phyloP scores from a whole-genome alignment of 768 basidiomycete genomes.

The Clitopilus passeckerianus region DNA sequence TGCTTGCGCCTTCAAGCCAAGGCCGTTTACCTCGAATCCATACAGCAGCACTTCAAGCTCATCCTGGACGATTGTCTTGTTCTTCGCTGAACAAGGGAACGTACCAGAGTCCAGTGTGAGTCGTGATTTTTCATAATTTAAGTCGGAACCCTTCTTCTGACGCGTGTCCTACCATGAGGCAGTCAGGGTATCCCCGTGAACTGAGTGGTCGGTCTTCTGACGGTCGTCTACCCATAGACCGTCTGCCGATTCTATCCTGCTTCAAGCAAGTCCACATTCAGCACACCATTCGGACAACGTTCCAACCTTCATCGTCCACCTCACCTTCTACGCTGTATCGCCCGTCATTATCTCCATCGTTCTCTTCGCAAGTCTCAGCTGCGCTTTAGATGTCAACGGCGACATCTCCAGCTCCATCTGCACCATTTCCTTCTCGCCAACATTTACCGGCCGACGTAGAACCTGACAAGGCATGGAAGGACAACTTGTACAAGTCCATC shows the following conservation, averaged over 20 bases:
- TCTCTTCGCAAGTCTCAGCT: background rate
- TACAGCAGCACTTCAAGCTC: constrained; percentile 2
- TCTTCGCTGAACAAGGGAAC: constrained; percentile 7
- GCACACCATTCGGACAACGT: constrained; percentile 3
- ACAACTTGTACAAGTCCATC: constrained; percentile 38
- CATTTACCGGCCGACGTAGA: constrained; percentile 33
- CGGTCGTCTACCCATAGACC: constrained; percentile 13
- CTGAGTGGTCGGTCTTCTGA: constrained; percentile 14
- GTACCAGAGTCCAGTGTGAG: constrained; percentile 17
- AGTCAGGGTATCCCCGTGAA: constrained; percentile 38
- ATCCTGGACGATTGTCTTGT: constrained; percentile 6
- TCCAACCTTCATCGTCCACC: constrained; percentile 3
- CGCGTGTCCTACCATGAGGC: constrained; percentile 58
- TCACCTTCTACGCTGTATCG: constrained; percentile 7
- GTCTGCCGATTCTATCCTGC: constrained; percentile 16
- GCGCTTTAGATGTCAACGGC: constrained; percentile 30
- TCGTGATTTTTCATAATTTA: constrained; percentile 9
- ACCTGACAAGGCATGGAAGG: constrained; percentile 55
- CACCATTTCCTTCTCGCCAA: constrained; percentile 13
- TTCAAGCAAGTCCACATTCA: constrained; percentile 11
- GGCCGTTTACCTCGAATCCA: background rate
- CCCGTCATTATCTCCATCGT: constrained; percentile 2
- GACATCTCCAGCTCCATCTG: constrained; percentile 20
- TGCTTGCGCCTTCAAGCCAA: background rate
- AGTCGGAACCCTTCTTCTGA: constrained; percentile 21